Evolutionary conservation across 345 rosid species (phyloP), one percentile per base, ranked within the genome.

Genomic region (Citrus cavaleriei): DNA sequence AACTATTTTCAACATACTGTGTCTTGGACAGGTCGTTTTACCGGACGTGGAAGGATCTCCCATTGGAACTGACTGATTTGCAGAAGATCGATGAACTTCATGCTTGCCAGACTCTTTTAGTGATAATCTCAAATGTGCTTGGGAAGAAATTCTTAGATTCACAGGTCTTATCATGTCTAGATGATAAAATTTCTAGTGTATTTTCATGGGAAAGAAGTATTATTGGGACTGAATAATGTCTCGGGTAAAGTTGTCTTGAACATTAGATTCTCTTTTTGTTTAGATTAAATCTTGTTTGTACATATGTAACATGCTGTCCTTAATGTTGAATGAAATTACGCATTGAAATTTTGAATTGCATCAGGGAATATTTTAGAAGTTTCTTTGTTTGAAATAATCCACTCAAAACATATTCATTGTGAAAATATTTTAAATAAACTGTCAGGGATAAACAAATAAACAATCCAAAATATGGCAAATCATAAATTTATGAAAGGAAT

Each of bases 21-120:
- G n/a, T 40, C 77, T 63, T 74, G 49, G 30, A 74, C 86, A 93
- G 99, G 99, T 88, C 97, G 13, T 95, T 82, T 87, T 77, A 85
- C 72, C 87, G 86, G 82, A 85, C 95, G 6, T 89, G 93, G 97
- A 83, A 82, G 89, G 89, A 90, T 83, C 83, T 71, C 46, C 80
- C 90, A 21, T 79, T 77, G 6, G 88, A 90, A 77, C 68, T 25
- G 32, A 86, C 83, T 6, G 85, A 82, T 75, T 58, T 76, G 62
- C 82, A 90, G 83, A 89, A 81, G 77, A 82, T 91, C 62, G 90
- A 90, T 63, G 94, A 89, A 82, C 73, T 81, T 38, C 93, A 89
- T 38, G 92, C 93, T 42, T 92, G 91, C 74, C 94, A 89, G 79
- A 83, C 86, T 57, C 90, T 95, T 13, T 40, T 88, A 54, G 65